A percentile compares a stretch with the other conserved stretches of the same genome.
These are phyloP conservation scores for Paraglomus brasilianum DNA, from an alignment of 192 early-diverging fungal genomes.

Conservation along the genomic window DNA sequence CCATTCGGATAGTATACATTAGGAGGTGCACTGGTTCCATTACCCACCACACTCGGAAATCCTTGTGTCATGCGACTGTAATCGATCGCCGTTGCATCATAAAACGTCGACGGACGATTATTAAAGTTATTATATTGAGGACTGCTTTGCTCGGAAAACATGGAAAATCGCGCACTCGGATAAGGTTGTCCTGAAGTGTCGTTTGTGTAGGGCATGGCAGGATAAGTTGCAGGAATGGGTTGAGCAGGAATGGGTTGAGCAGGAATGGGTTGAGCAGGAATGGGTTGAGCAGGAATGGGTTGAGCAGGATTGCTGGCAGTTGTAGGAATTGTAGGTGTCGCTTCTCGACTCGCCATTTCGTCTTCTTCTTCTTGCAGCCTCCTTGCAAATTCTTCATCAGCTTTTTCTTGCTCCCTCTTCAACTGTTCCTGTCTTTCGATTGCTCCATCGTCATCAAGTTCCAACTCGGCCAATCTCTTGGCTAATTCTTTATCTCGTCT, in stretches of 20 bases:
- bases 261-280: not conserved
- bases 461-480: not conserved
- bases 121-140: too few relatives aligned
- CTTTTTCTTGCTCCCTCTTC: constrained; percentile 15
- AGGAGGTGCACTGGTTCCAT: too few relatives aligned
- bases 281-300: not conserved
- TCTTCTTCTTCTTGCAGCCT: constrained; percentile 20
- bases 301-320: not conserved
- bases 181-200: too few relatives aligned
- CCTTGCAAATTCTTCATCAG: constrained; percentile 23
- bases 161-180: too few relatives aligned
- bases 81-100: too few relatives aligned
- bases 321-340: not conserved
- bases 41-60: too few relatives aligned
- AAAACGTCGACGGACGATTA: too few relatives aligned
- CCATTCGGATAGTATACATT: too few relatives aligned
- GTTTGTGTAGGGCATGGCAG: not conserved
- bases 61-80: too few relatives aligned
- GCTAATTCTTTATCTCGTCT: not conserved
- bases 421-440: not conserved
- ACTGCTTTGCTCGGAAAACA: too few relatives aligned
- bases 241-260: not conserved
- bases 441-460: not conserved
- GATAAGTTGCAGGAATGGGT: not conserved
- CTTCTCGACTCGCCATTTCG: not conserved